These are phyloP conservation scores for Acacia crassicarpa DNA, from an alignment of 306 rosid genomes.

Conservation along the genomic window DNA sequence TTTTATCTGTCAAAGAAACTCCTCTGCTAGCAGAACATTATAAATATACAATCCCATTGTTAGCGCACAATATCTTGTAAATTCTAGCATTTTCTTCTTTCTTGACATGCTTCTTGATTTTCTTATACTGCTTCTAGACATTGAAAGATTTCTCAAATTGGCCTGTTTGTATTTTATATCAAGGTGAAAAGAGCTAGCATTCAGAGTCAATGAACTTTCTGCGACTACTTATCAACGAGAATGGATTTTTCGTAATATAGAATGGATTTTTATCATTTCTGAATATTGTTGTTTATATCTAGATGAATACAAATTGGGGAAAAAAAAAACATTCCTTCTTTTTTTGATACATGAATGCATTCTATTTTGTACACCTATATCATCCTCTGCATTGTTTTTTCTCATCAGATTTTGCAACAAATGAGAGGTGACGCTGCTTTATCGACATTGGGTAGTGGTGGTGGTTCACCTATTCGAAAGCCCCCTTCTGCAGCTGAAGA, in stretches of 20 bases:
- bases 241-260: neutral
- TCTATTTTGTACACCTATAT: constrained; percentile 9
- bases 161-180: neutral
- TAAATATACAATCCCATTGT: neutral
- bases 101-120: neutral
- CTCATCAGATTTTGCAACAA: constrained; percentile 75
- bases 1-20: neutral
- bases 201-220: too few relatives aligned
- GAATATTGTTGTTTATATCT: neutral
- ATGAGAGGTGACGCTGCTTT: constrained; percentile 70
- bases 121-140: neutral
- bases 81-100: neutral
- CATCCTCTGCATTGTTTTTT: constrained; percentile 15
- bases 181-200: neutral
- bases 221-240: neutral
- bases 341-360: neutral
- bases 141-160: neutral
- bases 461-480: constrained; percentile 59
- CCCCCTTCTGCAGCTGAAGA: constrained; percentile 80
- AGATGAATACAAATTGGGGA: neutral
- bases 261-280: neutral
- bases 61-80: neutral
- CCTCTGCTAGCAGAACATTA: neutral
- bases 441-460: constrained; percentile 68
- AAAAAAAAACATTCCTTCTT: neutral